Conservation (phyloP, 805 yeast genomes). For the Saturnispora kantuleensis region DNA sequence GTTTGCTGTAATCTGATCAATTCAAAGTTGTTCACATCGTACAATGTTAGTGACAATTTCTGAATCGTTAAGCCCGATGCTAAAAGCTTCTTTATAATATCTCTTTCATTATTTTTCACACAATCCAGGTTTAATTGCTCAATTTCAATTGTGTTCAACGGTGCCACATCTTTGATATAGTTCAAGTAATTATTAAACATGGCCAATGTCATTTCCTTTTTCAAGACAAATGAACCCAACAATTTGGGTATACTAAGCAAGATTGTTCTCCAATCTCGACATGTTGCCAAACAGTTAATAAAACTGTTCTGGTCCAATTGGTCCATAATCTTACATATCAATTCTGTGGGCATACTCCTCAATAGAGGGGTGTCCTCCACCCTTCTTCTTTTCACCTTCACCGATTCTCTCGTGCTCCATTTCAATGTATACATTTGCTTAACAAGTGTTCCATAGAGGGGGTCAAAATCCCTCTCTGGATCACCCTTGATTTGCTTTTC, state of each 20-base stretch:
- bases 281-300: conserved; percentile 6
- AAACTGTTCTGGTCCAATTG: conserved; percentile 5
- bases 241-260: conserved; percentile 9
- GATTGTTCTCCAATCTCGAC: conserved; percentile 11
- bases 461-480: background rate
- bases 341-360: conserved; percentile 9
- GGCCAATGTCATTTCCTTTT: conserved; percentile 1
- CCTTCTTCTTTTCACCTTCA: conserved; percentile 1
- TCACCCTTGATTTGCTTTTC: background rate
- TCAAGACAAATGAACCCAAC: conserved; percentile 6
- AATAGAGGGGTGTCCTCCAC: conserved; percentile 5
- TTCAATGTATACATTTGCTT: background rate
- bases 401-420: background rate
- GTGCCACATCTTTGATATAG: conserved; percentile 9
- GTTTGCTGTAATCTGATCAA: conserved; percentile 4
- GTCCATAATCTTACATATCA: conserved; percentile 6
- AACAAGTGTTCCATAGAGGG: background rate
- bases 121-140: conserved; percentile 1
- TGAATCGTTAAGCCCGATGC: conserved; percentile 7
- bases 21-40: conserved; percentile 4
- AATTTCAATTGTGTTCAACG: conserved; percentile 3
- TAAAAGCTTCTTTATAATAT: conserved; percentile 4
- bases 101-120: background rate
- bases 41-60: background rate
- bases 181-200: conserved; percentile 5